Base-by-base conservation (phyloP, 23 red algal genomes). In the Gracilaria domingensis region DNA sequence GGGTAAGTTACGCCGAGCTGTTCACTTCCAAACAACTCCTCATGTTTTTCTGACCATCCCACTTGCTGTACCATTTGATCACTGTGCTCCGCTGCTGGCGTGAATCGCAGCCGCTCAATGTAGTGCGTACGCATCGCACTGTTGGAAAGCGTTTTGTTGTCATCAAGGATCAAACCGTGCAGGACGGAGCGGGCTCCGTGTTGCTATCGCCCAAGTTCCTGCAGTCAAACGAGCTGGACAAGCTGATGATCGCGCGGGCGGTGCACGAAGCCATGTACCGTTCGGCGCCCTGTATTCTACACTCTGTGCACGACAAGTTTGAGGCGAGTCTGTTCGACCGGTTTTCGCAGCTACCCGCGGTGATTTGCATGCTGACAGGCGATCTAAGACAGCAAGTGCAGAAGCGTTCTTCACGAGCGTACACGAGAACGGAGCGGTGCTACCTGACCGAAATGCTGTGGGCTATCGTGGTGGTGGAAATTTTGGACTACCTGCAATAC, bases 141-240 rank as follows among this genome's bases (percentile, higher is more conserved):
- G 59, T 69, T 6, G 65, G 81, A 21, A 85, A 85, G 30, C 81
- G 81, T n/a, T 66, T 85, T 48, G 81, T 85, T 14, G 61, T 85
- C 21, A 85, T 85, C 81, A 85, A 85, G n/a, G 81, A 85, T 47
- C 59, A 85, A 26, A 85, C 81, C 21, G 65, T 85, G 13, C 81
- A 85, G 30, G 81, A 85, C 29, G 81, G 81, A 18, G 81, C 81
- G 4, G 81, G 81, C 24, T 48, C 57, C 5, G 81, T 85, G n/a
- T 60, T 85, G 16, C 35, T 85, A 0, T 62, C 65, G 11, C 81
- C 81, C 38, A 49, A 60, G 12, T 85, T 85, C 24, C 59, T 69
- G 20, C 81, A 71, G 20, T 85, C 81, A 55, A 35, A 49, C 38
- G 81, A 85, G 12, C 54, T 85, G 16, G 81, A 85, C 61, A 85